Evolutionary conservation across 1,284 basidiomycete species (phyloP).

Genomic region (Testicularia cyperi): DNA sequence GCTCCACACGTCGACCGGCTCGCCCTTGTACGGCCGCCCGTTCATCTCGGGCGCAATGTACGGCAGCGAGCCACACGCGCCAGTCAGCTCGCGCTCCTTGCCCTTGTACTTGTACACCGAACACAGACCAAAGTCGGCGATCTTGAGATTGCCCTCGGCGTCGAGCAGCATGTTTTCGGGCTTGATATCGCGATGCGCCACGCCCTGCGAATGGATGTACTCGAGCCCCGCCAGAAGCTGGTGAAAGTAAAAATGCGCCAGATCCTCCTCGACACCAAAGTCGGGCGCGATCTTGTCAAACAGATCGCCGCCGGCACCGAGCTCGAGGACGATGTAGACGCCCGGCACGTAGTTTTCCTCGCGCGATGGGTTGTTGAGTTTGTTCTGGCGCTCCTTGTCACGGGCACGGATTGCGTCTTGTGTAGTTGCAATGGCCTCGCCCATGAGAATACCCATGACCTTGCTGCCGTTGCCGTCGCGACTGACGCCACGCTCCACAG

Average conservation of each 20-base stretch:
- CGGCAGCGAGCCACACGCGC: conserved; percentile 83
- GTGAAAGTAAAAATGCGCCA: conserved; percentile 87
- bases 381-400: conserved; percentile 49
- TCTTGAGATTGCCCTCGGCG: conserved; percentile 72
- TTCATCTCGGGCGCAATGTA: conserved; percentile 83
- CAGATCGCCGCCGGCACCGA: conserved; percentile 89
- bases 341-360: conserved; percentile 61
- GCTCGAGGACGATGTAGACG: conserved; percentile 87
- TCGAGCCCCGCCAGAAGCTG: conserved; percentile 78
- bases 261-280: conserved; percentile 79
- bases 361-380: conserved; percentile 28
- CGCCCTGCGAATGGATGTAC: conserved; percentile 74
- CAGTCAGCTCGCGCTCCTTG: conserved; percentile 64
- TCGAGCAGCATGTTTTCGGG: conserved; percentile 63
- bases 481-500: conserved; percentile 57
- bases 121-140: conserved; percentile 93
- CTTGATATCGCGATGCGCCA: conserved; percentile 63
- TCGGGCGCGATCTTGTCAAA: conserved; percentile 95
- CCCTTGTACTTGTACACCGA: conserved; percentile 89
- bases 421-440: conserved; percentile 36
- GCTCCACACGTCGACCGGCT: conserved; percentile 91
- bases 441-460: conserved; percentile 35
- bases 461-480: conserved; percentile 30
- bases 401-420: conserved; percentile 65
- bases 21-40: conserved; percentile 73